Evolutionary conservation across 2,329 filamentous ascomycete species (phyloP).

Genomic region (Elsinoe arachidis): DNA sequence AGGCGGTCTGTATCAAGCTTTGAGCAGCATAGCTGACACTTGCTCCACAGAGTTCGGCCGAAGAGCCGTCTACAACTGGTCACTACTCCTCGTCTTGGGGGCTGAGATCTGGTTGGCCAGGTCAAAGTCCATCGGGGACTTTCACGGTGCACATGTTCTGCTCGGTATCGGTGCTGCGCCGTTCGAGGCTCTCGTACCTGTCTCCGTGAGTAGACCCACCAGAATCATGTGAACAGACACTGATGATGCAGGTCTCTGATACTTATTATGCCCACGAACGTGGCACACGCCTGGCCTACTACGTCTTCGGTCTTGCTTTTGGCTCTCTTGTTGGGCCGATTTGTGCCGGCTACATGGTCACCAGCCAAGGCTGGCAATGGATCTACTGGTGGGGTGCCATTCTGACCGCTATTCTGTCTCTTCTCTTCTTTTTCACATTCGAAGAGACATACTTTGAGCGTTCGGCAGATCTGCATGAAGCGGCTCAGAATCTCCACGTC

Average conservation of each 20-base stretch:
- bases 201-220: not conserved
- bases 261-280: conserved; percentile 15
- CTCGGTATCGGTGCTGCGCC: conserved; percentile 15
- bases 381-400: conserved; percentile 31
- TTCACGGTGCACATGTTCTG: conserved; percentile 14
- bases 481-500: not conserved
- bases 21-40: no score
- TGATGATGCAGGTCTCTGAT: conserved; percentile 10
- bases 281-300: conserved; percentile 12
- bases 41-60: conserved; percentile 14
- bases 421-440: conserved; percentile 29
- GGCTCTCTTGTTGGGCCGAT: conserved; percentile 33
- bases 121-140: conserved; percentile 16
- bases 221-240: not conserved
- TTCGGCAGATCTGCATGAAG: conserved; percentile 8
- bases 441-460: conserved; percentile 27
- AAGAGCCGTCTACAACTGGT: conserved; percentile 15
- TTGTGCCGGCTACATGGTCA: conserved; percentile 34
- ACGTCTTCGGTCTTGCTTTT: conserved; percentile 21
- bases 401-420: conserved; percentile 23
- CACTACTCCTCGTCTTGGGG: conserved; percentile 10
- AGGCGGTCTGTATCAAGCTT: not conserved
- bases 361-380: conserved; percentile 29
- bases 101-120: conserved; percentile 16
- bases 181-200: conserved; percentile 15